Evolutionary conservation across 768 basidiomycete genomes (phyloP), one percentile per base, ranked within the genome.

Genomic region (Lactifluus piperatus): DNA sequence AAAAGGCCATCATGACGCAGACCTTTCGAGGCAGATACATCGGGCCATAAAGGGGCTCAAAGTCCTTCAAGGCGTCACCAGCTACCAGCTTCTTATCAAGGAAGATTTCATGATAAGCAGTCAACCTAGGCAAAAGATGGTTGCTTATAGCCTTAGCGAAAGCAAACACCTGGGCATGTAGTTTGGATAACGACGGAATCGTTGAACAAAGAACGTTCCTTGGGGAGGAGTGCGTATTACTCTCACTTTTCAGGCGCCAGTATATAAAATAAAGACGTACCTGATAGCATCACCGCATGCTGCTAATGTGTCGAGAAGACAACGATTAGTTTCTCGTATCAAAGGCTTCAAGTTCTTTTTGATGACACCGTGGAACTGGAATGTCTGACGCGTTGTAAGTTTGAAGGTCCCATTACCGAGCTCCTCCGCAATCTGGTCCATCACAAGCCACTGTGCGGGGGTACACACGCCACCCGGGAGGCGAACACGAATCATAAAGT

Each of bases 331-430:
- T 55, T 84, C 91, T 75, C 97, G 94, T 63, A 99, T 97, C 18
- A 94, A 90, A 30, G 90, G 86, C 75, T 98, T 98, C 71, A 99
- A 74, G 71, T 99, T 93, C 63, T 81, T 81, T 78, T 99, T 99
- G 77, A 99, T 92, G 66, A 99, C 91, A 56, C 97, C 97, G 72
- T 99, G 97, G 80, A 97, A 98, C 74, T 99, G 97, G 86, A 98
- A 99, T 10, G 97, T 99, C 71, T 93, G 85, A 62, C 97, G 81
- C 34, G 97, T 99, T 48, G 97, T 99, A 64, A 99, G 85, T 78
- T 99, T 99, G 76, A 98, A 88, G 5, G 94, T 92, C 47, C 88
- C 84, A 61, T 83, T 88, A 6, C 93, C 97, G 71, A 94, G 91
- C 71, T 93, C 91, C 70, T 98, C 97, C 54, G 97, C 83, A 66